phyloP scores from a whole-genome alignment of 192 early-diverging fungal genomes.

The Thoreauomyces humboldtii region DNA sequence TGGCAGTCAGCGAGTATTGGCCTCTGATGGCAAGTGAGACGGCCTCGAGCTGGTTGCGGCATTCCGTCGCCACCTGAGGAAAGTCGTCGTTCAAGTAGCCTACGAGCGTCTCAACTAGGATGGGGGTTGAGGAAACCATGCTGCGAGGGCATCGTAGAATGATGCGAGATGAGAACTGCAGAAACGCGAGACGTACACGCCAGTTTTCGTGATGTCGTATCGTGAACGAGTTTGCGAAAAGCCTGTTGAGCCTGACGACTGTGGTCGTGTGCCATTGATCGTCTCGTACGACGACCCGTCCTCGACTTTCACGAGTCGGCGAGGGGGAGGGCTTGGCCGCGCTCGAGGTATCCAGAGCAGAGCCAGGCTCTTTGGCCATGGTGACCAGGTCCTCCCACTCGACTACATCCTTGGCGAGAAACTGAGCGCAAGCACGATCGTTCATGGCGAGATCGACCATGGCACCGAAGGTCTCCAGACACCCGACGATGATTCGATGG shows the following conservation, averaged over 20 bases:
- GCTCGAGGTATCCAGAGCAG: background rate
- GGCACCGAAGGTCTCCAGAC: conserved; percentile 1
- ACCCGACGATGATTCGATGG: conserved; percentile 20
- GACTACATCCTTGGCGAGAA: background rate
- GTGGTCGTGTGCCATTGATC: conserved; percentile 4
- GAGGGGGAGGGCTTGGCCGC: background rate
- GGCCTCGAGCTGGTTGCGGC: background rate
- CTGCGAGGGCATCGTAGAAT: background rate
- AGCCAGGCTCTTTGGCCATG: background rate
- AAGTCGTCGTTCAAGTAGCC: conserved; percentile 23
- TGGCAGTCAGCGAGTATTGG: background rate
- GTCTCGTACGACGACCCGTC: background rate
- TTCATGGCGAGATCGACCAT: background rate
- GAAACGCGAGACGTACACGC: conserved; percentile 19
- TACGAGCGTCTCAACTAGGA: conserved; percentile 27
- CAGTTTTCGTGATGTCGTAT: conserved; percentile 19
- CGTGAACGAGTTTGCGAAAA: conserved; percentile 7
- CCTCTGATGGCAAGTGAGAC: background rate
- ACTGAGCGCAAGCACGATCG: conserved; percentile 4
- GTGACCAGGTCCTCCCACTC: conserved; percentile 15
- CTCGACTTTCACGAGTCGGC: no score
- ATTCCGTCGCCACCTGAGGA: conserved; percentile 13
- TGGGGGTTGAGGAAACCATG: conserved; percentile 3
- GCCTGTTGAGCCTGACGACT: background rate
- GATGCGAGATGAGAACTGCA: conserved; percentile 6